Percentiles rank a stretch among this genome's conserved stretches.
Evolutionary conservation across 176 grass and related monocot species (phyloP).

Genomic region (Carex cristatella): DNA sequence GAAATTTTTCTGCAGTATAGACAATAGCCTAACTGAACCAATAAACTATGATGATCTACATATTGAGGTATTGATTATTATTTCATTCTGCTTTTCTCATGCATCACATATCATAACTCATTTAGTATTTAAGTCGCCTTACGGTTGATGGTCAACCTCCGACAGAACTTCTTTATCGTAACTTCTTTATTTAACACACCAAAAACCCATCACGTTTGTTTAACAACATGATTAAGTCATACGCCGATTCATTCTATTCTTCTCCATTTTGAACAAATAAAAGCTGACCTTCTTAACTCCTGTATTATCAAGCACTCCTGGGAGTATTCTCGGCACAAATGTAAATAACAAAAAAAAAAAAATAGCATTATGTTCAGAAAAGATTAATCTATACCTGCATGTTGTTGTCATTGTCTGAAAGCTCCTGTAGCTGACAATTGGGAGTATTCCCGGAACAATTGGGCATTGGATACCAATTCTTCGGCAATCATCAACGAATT

Average conservation of each 20-base stretch:
- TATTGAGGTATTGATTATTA: not conserved
- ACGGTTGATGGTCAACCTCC: not conserved
- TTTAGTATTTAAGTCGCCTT: not conserved
- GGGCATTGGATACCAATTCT: slow-evolving; percentile 25
- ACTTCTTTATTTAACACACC: not conserved
- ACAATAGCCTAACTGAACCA: not conserved
- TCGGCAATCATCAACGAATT: slow-evolving; percentile 27
- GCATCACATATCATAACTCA: not conserved
- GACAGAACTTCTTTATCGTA: not conserved
- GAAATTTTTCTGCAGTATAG: not conserved
- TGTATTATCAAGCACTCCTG: not conserved
- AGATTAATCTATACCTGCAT: slow-evolving; percentile 14
- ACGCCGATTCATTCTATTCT: not conserved
- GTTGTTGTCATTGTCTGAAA: slow-evolving; percentile 31
- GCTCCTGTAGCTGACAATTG: slow-evolving; percentile 28
- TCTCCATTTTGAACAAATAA: not conserved
- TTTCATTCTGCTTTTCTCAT: not conserved
- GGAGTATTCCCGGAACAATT: slow-evolving; percentile 28
- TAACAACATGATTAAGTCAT: not conserved
- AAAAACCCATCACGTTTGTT: not conserved
- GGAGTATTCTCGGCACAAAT: not conserved
- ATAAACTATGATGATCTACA: not conserved
- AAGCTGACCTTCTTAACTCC: not conserved
- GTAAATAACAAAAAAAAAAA: not conserved
- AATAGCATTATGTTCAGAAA: not conserved